Conservation (phyloP, 345 rosid genomes). For the Salix koriyanagi region DNA sequence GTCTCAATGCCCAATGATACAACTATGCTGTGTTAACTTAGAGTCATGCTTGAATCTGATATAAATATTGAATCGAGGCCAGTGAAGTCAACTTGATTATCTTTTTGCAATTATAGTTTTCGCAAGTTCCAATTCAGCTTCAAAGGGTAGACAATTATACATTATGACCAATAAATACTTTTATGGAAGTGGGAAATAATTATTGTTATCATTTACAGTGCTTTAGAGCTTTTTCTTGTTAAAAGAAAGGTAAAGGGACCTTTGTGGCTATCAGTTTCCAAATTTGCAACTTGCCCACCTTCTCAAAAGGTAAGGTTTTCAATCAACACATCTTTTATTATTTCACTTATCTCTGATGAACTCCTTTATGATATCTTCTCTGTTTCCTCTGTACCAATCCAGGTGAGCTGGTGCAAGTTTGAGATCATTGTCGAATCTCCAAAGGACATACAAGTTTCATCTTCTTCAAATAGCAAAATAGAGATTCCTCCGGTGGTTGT, state of each 20-base stretch:
- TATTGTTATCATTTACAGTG: slow-evolving; percentile 50
- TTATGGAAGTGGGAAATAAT: not conserved
- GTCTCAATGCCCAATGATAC: not conserved
- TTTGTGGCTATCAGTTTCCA: slow-evolving; percentile 82
- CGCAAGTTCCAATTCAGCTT: not conserved
- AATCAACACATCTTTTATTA: slow-evolving; percentile 2
- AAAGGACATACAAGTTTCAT: slow-evolving; percentile 51
- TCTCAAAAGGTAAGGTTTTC: slow-evolving; percentile 63
- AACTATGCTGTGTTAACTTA: not conserved
- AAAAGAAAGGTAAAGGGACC: slow-evolving; percentile 92
- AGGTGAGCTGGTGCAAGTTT: slow-evolving; percentile 99
- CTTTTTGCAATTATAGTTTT: not conserved
- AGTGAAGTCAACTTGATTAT: not conserved
- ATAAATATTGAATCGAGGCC: not conserved
- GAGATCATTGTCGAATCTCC: slow-evolving; percentile 70
- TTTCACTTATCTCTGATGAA: slow-evolving; percentile 9
- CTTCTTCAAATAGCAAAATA: slow-evolving; percentile 41
- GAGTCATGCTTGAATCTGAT: not conserved
- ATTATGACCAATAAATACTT: not conserved
- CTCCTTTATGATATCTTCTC: slow-evolving; percentile 4
- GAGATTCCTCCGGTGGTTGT: slow-evolving; percentile 86
- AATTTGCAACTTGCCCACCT: slow-evolving; percentile 60
- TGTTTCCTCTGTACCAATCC: slow-evolving; percentile 25
- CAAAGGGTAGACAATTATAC: not conserved
- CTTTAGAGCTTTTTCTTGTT: slow-evolving; percentile 88